phyloP scores from a whole-genome alignment of 148 eudicot species.

The Chenopodium berlandieri region DNA sequence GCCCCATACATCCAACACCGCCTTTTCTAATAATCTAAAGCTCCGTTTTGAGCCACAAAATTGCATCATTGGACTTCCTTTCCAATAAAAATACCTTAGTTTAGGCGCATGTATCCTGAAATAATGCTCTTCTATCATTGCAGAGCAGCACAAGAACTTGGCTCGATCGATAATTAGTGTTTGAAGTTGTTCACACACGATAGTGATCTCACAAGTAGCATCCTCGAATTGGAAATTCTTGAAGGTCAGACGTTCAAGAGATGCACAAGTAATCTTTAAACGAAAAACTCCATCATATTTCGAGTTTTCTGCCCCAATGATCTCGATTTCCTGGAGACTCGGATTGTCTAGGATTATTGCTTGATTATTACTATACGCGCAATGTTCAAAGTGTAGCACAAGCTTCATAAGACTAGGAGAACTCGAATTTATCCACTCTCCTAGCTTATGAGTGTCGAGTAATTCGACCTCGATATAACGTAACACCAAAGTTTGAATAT shows the following conservation, averaged over 20 bases:
- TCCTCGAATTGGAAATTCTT: too few species aligned
- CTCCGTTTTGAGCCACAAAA: neutral
- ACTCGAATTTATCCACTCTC: too few species aligned
- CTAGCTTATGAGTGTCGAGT: too few species aligned
- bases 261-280: too few species aligned
- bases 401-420: too few species aligned
- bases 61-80: neutral
- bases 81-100: neutral
- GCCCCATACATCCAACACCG: neutral
- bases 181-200: neutral
- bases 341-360: too few species aligned
- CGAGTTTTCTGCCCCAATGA: neutral
- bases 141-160: neutral
- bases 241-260: too few species aligned
- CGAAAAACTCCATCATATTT: neutral
- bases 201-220: neutral
- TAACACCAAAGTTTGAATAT: too few species aligned
- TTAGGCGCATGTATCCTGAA: neutral
- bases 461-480: too few species aligned
- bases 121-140: neutral
- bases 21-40: neutral
- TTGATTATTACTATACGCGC: too few species aligned
- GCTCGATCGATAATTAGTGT: neutral
- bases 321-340: neutral
- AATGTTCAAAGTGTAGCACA: too few species aligned